Percentiles rank a stretch among this genome's conserved stretches.
These are phyloP conservation scores for Graphilbum ipis-grandicollis DNA, from an alignment of 2,329 filamentous ascomycete genomes.

Conservation along the genomic window DNA sequence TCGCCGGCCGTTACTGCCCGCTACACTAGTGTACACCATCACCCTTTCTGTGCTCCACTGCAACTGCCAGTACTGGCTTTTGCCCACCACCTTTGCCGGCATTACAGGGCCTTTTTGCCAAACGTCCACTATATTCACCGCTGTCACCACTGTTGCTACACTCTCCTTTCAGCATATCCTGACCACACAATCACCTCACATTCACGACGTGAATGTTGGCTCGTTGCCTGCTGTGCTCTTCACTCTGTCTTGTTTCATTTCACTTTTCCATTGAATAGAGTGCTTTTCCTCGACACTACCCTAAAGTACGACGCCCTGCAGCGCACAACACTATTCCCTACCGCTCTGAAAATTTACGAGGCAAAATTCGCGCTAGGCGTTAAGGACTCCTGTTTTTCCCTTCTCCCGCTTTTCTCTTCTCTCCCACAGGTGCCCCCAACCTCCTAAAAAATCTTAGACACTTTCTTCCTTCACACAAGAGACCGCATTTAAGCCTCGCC, in stretches of 20 bases:
- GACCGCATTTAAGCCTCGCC: constrained; percentile 10
- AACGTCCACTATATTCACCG: background rate
- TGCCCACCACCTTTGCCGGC: background rate
- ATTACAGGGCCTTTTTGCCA: too few species aligned
- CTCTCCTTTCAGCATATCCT: too few species aligned
- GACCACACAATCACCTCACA: too few species aligned
- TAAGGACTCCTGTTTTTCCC: constrained; percentile 1
- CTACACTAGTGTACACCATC: too few species aligned
- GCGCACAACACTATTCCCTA: background rate
- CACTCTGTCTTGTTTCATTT: too few species aligned
- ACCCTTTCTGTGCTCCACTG: background rate
- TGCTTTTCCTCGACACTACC: background rate
- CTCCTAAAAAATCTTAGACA: constrained; percentile 6
- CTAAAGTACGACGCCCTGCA: background rate
- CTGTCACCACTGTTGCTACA: background rate
- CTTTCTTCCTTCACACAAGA: constrained; percentile 10
- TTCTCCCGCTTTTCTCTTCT: constrained; percentile 6
- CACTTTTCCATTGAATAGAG: background rate
- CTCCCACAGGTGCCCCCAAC: constrained; percentile 6
- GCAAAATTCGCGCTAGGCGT: too few species aligned
- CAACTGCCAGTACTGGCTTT: too few species aligned
- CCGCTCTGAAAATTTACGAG: too few species aligned
- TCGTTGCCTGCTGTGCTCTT: too few species aligned
- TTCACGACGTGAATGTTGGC: too few species aligned
- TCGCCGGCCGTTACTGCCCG: too few species aligned